Evolutionary conservation across 2,329 filamentous ascomycete species (phyloP).

Genomic region (Neurospora crassa): DNA sequence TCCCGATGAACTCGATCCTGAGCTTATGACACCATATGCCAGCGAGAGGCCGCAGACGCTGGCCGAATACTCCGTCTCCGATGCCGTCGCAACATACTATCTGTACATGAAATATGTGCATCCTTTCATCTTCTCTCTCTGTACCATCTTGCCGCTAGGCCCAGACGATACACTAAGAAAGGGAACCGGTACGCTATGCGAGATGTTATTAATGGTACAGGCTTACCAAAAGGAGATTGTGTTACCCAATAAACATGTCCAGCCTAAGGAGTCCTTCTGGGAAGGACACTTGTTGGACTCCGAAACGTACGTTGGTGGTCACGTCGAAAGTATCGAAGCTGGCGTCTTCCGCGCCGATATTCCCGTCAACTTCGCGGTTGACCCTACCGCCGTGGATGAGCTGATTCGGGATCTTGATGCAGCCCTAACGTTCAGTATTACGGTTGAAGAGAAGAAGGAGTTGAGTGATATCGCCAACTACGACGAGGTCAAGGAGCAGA

Average conservation of each 20-base stretch:
- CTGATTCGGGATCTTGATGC: conserved; percentile 77
- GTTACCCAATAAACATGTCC: conserved; percentile 89
- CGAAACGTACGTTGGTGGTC: conserved; percentile 95
- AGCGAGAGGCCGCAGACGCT: conserved; percentile 85
- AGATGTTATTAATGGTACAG: conserved; percentile 99
- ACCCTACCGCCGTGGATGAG: conserved; percentile 81
- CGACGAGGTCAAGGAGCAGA: conserved; percentile 76
- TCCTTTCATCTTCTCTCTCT: conserved; percentile 97
- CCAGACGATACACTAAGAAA: conserved; percentile 91
- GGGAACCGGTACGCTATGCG: conserved; percentile 95
- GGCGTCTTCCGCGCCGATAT: conserved; percentile 96
- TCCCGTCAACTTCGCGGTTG: conserved; percentile 86
- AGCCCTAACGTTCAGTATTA: conserved; percentile 79
- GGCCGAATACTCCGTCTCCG: conserved; percentile 96
- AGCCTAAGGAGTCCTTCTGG: conserved; percentile 88
- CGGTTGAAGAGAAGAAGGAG: conserved; percentile 74
- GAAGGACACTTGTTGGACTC: conserved; percentile 93
- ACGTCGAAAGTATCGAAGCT: conserved; percentile 98
- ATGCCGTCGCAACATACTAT: conserved; percentile 97
- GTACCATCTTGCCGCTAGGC: conserved; percentile 87
- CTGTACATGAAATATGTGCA: conserved; percentile 99
- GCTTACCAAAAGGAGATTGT: conserved; percentile 89
- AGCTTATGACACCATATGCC: conserved; percentile 92
- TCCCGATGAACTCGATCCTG: conserved; percentile 92
- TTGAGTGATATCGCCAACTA: conserved; percentile 74